These are phyloP conservation scores for Coniferiporia weirii DNA, from an alignment of 1,284 basidiomycete species.

Conservation along the genomic window DNA sequence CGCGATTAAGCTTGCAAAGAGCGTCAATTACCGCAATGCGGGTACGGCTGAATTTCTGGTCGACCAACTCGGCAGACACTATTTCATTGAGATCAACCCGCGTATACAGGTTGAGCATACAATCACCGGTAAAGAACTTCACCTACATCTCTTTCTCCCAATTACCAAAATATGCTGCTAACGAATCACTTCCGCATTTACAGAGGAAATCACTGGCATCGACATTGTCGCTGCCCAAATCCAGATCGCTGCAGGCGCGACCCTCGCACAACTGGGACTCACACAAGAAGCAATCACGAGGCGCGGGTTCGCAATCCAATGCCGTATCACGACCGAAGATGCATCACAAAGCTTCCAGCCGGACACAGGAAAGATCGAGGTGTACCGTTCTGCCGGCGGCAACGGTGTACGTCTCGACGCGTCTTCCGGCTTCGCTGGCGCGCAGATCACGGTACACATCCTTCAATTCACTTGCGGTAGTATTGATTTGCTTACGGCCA, in stretches of 20 bases:
- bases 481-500: not conserved
- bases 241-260: constrained; percentile 96
- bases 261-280: constrained; percentile 91
- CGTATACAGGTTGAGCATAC: constrained; percentile 99
- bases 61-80: constrained; percentile 92
- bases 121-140: constrained; percentile 71
- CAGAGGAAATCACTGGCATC: constrained; percentile 98
- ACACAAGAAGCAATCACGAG: constrained; percentile 96
- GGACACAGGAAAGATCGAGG: constrained; percentile 98
- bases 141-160: constrained; percentile 9
- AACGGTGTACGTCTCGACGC: constrained; percentile 98
- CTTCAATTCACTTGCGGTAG: not conserved
- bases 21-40: constrained; percentile 93
- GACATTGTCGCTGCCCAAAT: constrained; percentile 99
- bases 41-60: constrained; percentile 98
- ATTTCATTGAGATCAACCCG: constrained; percentile 99
- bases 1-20: constrained; percentile 92
- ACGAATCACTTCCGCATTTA: constrained; percentile 1
- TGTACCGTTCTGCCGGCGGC: constrained; percentile 97
- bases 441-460: constrained; percentile 85
- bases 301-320: constrained; percentile 97
- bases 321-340: constrained; percentile 99
- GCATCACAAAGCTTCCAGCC: constrained; percentile 90
- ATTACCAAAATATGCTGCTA: constrained; percentile 13
- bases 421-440: constrained; percentile 96